Conservation (phyloP, 306 rosid genomes). For the Pyrus bretschneideri region DNA sequence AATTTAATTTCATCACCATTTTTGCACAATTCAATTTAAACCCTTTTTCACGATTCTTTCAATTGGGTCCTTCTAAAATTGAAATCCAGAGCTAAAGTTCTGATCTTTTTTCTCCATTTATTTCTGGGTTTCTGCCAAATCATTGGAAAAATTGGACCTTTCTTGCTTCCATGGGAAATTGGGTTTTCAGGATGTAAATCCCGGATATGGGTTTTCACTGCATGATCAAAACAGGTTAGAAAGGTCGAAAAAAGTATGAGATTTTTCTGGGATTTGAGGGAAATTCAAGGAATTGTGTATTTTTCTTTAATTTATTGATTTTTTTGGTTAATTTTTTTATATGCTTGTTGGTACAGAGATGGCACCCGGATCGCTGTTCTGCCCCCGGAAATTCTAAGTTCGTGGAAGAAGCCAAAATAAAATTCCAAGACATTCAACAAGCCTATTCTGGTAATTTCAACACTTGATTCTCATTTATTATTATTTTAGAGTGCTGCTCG, state of each 20-base stretch:
- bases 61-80: constrained; percentile 8
- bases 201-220: constrained; percentile 3
- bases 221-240: constrained; percentile 1
- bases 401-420: constrained; percentile 83
- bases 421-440: constrained; percentile 78
- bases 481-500: not conserved
- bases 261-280: not conserved
- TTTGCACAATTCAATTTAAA: not conserved
- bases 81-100: not conserved
- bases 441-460: constrained; percentile 83
- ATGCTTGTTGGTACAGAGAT: constrained; percentile 53
- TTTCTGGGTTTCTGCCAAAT: constrained; percentile 5
- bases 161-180: not conserved
- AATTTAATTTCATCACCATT: not conserved
- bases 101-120: not conserved
- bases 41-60: constrained; percentile 1
- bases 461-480: not conserved
- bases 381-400: constrained; percentile 63
- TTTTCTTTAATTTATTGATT: not conserved
- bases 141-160: not conserved
- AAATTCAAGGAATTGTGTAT: not conserved
- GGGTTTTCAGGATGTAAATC: not conserved
- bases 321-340: not conserved
- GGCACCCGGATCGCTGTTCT: constrained; percentile 99
- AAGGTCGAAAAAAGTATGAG: not conserved